Conservation (phyloP, 139 green algal species). For the Marvania coccoides region DNA sequence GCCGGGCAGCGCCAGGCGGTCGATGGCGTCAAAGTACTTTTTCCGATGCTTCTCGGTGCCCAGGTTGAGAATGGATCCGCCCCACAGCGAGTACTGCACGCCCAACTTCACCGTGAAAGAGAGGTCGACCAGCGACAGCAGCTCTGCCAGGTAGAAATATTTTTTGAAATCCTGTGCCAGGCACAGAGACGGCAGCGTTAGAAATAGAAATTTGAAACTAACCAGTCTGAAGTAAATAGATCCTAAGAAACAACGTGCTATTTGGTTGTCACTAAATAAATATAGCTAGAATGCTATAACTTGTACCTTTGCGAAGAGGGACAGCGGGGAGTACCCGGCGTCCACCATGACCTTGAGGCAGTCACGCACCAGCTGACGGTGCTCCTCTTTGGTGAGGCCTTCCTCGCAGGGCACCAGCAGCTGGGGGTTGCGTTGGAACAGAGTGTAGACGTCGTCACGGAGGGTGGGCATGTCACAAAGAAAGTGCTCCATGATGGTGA, state of each 20-base stretch:
- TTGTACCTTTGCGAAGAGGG: constrained; percentile 34
- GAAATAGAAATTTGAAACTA: not conserved
- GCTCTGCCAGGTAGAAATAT: constrained; percentile 62
- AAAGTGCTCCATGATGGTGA: constrained; percentile 30
- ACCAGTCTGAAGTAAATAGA: not conserved
- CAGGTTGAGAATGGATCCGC: constrained; percentile 61
- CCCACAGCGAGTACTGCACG: constrained; percentile 77
- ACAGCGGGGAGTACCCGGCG: constrained; percentile 57
- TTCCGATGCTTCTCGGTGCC: constrained; percentile 60
- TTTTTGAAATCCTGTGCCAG: constrained; percentile 51
- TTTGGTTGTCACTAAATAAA: not conserved
- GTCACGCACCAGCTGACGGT: constrained; percentile 61
- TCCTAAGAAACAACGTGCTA: constrained; percentile 14
- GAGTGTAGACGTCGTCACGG: constrained; percentile 38
- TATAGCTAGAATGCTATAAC: not conserved
- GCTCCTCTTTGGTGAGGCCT: constrained; percentile 71
- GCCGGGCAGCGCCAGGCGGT: constrained; percentile 51
- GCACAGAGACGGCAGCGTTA: not conserved
- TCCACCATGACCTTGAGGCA: constrained; percentile 48
- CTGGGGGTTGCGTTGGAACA: constrained; percentile 62
- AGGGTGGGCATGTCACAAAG: constrained; percentile 25
- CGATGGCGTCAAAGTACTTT: constrained; percentile 76
- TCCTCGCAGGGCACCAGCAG: constrained; percentile 60
- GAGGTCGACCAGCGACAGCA: constrained; percentile 62
- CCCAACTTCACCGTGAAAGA: constrained; percentile 70